These are phyloP conservation scores for Aspergillus quadricinctus DNA, from an alignment of 2,329 filamentous ascomycete genomes.

Conservation along the genomic window DNA sequence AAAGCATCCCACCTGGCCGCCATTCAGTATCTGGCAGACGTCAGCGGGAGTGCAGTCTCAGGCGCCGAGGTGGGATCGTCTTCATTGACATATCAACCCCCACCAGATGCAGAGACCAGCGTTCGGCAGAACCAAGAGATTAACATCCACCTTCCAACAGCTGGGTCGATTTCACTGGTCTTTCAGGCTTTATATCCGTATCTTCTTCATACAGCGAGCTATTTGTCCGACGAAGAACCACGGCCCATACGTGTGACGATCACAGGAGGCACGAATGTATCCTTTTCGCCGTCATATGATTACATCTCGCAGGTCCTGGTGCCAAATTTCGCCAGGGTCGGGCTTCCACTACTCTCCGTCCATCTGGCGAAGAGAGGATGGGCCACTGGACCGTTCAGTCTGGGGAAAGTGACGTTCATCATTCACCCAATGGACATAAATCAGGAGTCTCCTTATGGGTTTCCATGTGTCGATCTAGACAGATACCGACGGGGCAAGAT, in stretches of 20 bases:
- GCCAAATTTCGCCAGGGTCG: slow-evolving; percentile 49
- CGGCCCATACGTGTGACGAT: slow-evolving; percentile 40
- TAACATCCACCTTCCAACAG: slow-evolving; percentile 43
- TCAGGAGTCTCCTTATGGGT: slow-evolving; percentile 10
- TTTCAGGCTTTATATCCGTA: slow-evolving; percentile 59
- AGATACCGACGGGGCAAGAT: slow-evolving; percentile 26
- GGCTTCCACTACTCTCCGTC: slow-evolving; percentile 45
- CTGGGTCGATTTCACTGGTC: slow-evolving; percentile 53
- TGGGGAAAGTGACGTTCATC: slow-evolving; percentile 49
- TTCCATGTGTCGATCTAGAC: slow-evolving; percentile 31
- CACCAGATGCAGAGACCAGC: slow-evolving; percentile 9
- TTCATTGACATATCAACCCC: slow-evolving; percentile 31
- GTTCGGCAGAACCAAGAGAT: slow-evolving; percentile 28
- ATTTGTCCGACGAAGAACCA: slow-evolving; percentile 1
- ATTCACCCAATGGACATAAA: slow-evolving; percentile 39
- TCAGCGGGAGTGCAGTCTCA: slow-evolving; percentile 42
- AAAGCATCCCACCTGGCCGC: slow-evolving; percentile 56
- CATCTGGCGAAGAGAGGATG: slow-evolving; percentile 50
- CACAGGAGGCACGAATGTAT: slow-evolving; percentile 56
- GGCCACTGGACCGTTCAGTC: slow-evolving; percentile 42
- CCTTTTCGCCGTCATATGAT: slow-evolving; percentile 52
- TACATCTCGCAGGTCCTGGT: slow-evolving; percentile 54
- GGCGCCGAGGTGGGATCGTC: slow-evolving; percentile 34
- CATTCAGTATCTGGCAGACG: slow-evolving; percentile 49
- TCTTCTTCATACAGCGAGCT: slow-evolving; percentile 43